These are phyloP conservation scores for Fraxinus nigra DNA, from an alignment of 305 asterid species.

Conservation along the genomic window DNA sequence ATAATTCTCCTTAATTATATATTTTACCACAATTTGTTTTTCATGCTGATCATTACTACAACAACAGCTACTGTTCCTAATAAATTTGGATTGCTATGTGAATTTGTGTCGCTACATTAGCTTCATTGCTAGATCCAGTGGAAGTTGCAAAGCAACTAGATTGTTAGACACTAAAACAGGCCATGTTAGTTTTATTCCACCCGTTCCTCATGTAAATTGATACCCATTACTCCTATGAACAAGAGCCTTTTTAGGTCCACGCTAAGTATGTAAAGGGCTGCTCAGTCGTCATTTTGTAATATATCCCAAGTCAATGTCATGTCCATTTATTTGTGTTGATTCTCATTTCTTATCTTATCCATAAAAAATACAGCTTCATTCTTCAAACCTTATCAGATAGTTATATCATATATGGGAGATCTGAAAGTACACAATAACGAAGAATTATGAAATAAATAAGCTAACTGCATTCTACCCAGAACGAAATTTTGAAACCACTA, in stretches of 20 bases:
- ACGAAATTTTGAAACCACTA: neutral
- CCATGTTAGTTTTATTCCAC: neutral
- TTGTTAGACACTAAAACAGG: neutral
- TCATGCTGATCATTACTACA: neutral
- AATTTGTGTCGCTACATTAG: neutral
- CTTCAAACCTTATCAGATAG: neutral
- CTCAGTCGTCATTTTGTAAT: neutral
- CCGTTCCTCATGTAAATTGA: neutral
- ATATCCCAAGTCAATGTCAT: neutral
- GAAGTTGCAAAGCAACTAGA: neutral
- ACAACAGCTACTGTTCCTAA: neutral
- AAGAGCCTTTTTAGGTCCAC: neutral
- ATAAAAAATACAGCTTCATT: neutral
- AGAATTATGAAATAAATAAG: neutral
- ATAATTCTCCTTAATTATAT: neutral
- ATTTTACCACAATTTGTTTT: neutral
- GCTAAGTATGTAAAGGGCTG: neutral
- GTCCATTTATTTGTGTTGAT: neutral
- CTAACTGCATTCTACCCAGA: neutral
- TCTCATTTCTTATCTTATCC: neutral
- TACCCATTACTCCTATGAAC: neutral
- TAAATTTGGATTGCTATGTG: neutral
- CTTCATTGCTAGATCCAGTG: neutral
- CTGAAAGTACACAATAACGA: neutral
- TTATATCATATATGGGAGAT: neutral